Conservation (phyloP, 176 grass and related monocot species). For the Aegilops tauschii region DNA sequence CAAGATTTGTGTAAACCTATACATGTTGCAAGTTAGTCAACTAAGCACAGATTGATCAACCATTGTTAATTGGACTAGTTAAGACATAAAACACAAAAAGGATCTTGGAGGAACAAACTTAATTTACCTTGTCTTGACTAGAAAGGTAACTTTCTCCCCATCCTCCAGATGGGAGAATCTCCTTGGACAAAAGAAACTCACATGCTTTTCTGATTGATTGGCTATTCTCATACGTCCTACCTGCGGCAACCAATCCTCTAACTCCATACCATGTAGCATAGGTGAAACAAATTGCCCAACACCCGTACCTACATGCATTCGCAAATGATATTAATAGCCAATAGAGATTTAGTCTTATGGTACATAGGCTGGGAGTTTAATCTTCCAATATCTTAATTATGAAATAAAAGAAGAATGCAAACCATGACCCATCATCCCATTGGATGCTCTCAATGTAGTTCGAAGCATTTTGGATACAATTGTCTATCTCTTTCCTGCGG, state of each 20-base stretch:
- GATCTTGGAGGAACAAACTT: background rate
- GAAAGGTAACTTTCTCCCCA: constrained; percentile 74
- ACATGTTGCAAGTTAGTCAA: background rate
- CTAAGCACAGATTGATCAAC: background rate
- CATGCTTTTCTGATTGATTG: constrained; percentile 52
- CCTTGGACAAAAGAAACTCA: constrained; percentile 53
- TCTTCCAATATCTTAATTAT: too few relatives aligned
- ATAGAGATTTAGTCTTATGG: too few relatives aligned
- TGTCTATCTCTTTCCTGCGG: background rate
- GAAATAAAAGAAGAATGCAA: background rate
- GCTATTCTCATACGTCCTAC: constrained; percentile 19
- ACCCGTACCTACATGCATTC: background rate
- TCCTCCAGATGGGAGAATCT: constrained; percentile 4
- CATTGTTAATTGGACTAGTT: background rate
- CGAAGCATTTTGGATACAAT: background rate
- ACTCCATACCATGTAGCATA: background rate
- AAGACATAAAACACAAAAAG: background rate
- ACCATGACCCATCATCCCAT: background rate
- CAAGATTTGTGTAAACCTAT: constrained; percentile 87
- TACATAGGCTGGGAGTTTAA: too few relatives aligned
- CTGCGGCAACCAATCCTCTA: constrained; percentile 48
- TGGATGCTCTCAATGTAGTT: background rate
- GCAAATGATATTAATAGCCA: background rate
- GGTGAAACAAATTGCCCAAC: constrained; percentile 5
- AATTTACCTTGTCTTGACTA: constrained; percentile 55